Evolutionary conservation across 768 basidiomycete genomes (phyloP).

Genomic region (Boletellus ananas): DNA sequence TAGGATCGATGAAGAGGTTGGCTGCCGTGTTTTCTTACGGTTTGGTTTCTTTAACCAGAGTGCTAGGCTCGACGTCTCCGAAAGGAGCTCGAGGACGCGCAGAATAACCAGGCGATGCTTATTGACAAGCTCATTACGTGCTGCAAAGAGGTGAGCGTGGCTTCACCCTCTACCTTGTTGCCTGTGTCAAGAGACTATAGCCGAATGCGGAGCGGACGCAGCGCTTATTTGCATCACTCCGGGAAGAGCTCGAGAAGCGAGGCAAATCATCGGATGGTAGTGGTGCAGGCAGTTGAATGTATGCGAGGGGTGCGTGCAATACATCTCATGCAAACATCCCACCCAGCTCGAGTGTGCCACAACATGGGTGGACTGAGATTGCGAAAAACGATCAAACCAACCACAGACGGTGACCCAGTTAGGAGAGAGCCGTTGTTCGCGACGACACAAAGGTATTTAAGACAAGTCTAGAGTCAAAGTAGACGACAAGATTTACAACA

Average conservation of each 20-base stretch:
- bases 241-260: conserved; percentile 80
- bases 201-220: conserved; percentile 83
- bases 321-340: conserved; percentile 9
- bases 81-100: conserved; percentile 77
- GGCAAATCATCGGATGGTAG: conserved; percentile 45
- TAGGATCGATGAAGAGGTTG: conserved; percentile 73
- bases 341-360: conserved; percentile 12
- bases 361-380: conserved; percentile 1
- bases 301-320: conserved; percentile 13
- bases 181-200: conserved; percentile 35
- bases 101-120: conserved; percentile 72
- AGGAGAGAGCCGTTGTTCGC: conserved; percentile 1
- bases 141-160: conserved; percentile 73
- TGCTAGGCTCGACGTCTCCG: conserved; percentile 60
- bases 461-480: conserved; percentile 1
- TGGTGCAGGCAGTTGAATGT: conserved; percentile 41
- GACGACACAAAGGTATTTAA: conserved; percentile 2
- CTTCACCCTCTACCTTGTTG: not conserved
- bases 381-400: not conserved
- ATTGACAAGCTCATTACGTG: conserved; percentile 82
- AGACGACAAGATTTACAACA: conserved; percentile 40
- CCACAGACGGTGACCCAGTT: not conserved
- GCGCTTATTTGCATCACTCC: conserved; percentile 72
- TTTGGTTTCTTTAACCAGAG: conserved; percentile 5
- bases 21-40: conserved; percentile 7